phyloP scores from a whole-genome alignment of 305 asterid species.

The Fraxinus albicans region DNA sequence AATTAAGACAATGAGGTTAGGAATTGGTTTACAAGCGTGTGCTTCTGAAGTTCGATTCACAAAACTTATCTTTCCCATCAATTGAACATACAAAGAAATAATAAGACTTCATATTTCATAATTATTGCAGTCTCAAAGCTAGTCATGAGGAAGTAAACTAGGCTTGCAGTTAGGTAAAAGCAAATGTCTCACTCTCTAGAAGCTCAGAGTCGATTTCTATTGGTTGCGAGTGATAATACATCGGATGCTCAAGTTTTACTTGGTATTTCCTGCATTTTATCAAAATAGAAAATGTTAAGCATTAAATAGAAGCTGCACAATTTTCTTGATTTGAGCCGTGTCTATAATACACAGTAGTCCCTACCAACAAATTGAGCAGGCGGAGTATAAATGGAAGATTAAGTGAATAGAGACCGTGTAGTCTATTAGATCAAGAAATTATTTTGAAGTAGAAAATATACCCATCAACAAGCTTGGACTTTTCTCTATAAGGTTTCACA shows the following conservation, averaged over 20 bases:
- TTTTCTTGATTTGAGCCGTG: not conserved
- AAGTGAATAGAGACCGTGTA: not conserved
- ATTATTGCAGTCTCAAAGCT: not conserved
- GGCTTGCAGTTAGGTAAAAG: not conserved
- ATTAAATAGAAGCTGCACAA: not conserved
- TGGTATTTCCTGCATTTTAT: conserved; percentile 48
- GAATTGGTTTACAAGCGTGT: not conserved
- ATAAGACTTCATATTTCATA: not conserved
- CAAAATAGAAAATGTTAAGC: not conserved
- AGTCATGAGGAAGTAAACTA: not conserved
- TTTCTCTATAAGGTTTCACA: conserved; percentile 91
- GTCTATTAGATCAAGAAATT: not conserved
- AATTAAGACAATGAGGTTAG: not conserved
- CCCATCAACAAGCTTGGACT: conserved; percentile 73
- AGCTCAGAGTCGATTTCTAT: conserved; percentile 40
- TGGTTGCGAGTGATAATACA: conserved; percentile 43
- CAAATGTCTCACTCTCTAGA: conserved; percentile 48
- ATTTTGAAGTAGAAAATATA: conserved; percentile 15
- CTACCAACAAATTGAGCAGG: not conserved
- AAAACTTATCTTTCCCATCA: not conserved
- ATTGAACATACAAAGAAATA: not conserved
- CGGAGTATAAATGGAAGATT: not conserved
- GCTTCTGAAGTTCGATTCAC: not conserved
- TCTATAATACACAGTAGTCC: not conserved
- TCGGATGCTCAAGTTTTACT: conserved; percentile 50